These are phyloP conservation scores for Croton setiger DNA, from an alignment of 441 rosid species.

Conservation along the genomic window DNA sequence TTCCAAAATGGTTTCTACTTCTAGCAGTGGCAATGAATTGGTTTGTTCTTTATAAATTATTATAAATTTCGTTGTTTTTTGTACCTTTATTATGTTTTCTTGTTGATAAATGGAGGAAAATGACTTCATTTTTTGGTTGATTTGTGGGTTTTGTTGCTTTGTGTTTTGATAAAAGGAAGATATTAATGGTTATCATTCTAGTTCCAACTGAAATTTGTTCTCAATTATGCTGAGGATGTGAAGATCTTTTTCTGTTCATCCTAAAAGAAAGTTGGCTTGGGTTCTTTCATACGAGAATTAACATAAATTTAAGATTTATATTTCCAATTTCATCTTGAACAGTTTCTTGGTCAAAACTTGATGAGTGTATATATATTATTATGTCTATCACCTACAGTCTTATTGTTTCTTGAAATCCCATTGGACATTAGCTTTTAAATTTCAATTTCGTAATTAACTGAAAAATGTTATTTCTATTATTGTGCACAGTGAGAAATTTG, in stretches of 20 bases:
- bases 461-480: background rate
- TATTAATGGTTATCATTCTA: background rate
- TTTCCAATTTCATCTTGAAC: too few species aligned
- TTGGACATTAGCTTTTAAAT: background rate
- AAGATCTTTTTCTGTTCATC: background rate
- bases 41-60: constrained; percentile 32
- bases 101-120: constrained; percentile 2
- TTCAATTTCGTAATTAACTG: background rate
- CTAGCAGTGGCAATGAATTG: constrained; percentile 71
- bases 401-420: background rate
- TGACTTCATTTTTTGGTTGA: background rate
- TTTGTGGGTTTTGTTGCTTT: background rate
- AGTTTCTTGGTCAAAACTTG: too few species aligned
- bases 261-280: background rate
- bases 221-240: background rate
- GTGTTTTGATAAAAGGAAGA: background rate
- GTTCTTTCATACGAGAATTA: background rate
- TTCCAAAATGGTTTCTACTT: constrained; percentile 71
- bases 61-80: background rate
- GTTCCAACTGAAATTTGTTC: background rate
- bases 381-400: background rate
- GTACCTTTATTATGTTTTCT: background rate
- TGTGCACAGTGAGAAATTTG: background rate
- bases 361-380: background rate
- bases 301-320: background rate